phyloP scores from a whole-genome alignment of 768 basidiomycete species.

The Lanmaoa pseudosensibilis region DNA sequence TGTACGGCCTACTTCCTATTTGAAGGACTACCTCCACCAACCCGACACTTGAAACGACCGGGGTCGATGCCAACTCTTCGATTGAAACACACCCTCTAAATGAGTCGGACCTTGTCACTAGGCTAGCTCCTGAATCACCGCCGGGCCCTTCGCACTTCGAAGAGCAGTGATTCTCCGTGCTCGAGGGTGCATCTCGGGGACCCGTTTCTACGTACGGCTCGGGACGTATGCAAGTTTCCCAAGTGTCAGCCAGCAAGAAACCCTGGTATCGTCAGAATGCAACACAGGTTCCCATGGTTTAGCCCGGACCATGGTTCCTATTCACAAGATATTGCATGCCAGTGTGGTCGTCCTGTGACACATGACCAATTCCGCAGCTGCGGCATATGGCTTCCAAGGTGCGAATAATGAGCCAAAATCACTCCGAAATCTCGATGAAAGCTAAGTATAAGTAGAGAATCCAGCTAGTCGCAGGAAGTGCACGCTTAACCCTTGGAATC shows the following conservation, averaged over 20 bases:
- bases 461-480: background rate
- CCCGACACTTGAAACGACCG: background rate
- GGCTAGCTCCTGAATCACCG: background rate
- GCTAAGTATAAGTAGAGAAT: slow-evolving; percentile 4
- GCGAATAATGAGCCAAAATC: no score
- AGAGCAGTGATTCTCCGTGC: background rate
- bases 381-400: background rate
- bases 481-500: background rate
- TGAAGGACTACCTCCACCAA: background rate
- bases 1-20: background rate
- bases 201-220: no score
- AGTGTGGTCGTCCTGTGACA: no score
- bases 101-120: background rate
- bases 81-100: background rate
- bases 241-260: background rate
- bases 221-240: background rate
- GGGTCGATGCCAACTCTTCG: background rate
- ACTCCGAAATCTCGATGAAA: no score
- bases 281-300: background rate
- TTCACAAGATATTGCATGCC: background rate
- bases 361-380: background rate
- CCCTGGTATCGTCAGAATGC: background rate
- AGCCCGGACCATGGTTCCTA: background rate
- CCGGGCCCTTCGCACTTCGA: background rate
- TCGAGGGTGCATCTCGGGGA: no score